Base-by-base conservation (phyloP, 805 yeast species). In the Monosporozyma unispora region DNA sequence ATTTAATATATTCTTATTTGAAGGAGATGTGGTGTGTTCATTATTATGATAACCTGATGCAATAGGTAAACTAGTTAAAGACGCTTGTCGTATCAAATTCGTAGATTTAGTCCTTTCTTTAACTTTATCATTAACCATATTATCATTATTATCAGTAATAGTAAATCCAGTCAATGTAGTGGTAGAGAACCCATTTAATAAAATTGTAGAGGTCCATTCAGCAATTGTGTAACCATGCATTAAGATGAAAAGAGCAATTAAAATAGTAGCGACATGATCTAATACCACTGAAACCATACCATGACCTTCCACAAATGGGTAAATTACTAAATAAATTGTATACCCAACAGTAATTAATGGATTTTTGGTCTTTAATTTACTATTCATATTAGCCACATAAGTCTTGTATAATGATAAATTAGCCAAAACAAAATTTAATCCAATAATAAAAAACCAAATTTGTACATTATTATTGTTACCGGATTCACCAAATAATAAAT, bases 161-260 rank as follows among this genome's bases (percentile, higher is more conserved):
- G 58, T 49, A 11, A 60, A 50, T 1, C 54, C 54, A 6, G 66
- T 57, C 22, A 65, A 41, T 5, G 61, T 49, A 1, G 63, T 57
- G 1, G 68, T 62, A 3, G 68, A 64, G 39, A 64, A 64, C n/a
- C 70, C 70, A 52, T 64, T 46, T 18, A 66, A 50, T 42, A 66
- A 46, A 19, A 66, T 61, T 1, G 68, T 64, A 3, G 67, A 62
- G 6, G 68, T 62, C 68, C 69, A 64, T 52, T 63, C 61, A 1
- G 63, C 69, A 47, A 66, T 63, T 10, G 59, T 63, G 7, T 59
- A 41, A 11, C 70, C 70, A 55, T 66, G 67, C 12, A 51, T 41
- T 22, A 66, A 49, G 31, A 66, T 64, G 41, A 66, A 57, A 23
- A 55, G 45, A 1, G 69, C 61, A 23, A 64, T 53, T 8, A 57